A percentile compares a stretch with the other conserved stretches of the same genome.
phyloP scores from a whole-genome alignment of 2,329 filamentous ascomycete species.

The Trichoderma lentiforme region DNA sequence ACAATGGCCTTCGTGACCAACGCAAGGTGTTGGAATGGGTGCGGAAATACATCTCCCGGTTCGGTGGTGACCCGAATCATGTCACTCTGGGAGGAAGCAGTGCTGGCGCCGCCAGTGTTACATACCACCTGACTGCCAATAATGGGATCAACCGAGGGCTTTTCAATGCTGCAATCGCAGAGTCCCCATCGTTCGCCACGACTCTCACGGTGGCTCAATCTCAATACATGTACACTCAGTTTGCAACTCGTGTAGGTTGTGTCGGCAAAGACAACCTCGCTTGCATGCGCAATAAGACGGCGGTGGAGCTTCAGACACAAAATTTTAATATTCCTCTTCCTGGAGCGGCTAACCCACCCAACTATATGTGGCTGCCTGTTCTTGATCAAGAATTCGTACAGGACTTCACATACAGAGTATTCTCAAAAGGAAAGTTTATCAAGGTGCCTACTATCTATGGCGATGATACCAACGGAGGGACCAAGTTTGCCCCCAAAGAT shows the following conservation, averaged over 20 bases:
- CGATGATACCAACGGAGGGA: slow-evolving; percentile 39
- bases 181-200: slow-evolving; percentile 51
- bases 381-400: slow-evolving; percentile 52
- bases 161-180: slow-evolving; percentile 50
- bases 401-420: slow-evolving; percentile 49
- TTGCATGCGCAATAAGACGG: slow-evolving; percentile 45
- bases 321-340: slow-evolving; percentile 40
- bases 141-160: slow-evolving; percentile 46
- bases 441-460: slow-evolving; percentile 51
- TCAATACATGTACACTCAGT: slow-evolving; percentile 51
- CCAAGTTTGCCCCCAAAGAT: slow-evolving; percentile 32
- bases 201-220: slow-evolving; percentile 45
- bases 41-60: slow-evolving; percentile 60
- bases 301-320: slow-evolving; percentile 39
- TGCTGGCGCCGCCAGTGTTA: slow-evolving; percentile 65
- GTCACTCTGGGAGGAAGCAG: slow-evolving; percentile 67
- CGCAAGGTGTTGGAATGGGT: slow-evolving; percentile 68
- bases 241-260: slow-evolving; percentile 44
- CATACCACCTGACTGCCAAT: slow-evolving; percentile 58
- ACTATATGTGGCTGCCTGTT: slow-evolving; percentile 53
- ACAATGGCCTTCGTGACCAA: slow-evolving; percentile 70
- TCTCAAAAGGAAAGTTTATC: slow-evolving; percentile 48
- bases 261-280: slow-evolving; percentile 37
- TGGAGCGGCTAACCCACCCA: slow-evolving; percentile 32
- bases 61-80: slow-evolving; percentile 66